A percentile compares a stretch with the other conserved stretches of the same genome.
These are phyloP conservation scores for Mortierella sp. DNA, from an alignment of 371 early-diverging fungal species.

Conservation along the genomic window DNA sequence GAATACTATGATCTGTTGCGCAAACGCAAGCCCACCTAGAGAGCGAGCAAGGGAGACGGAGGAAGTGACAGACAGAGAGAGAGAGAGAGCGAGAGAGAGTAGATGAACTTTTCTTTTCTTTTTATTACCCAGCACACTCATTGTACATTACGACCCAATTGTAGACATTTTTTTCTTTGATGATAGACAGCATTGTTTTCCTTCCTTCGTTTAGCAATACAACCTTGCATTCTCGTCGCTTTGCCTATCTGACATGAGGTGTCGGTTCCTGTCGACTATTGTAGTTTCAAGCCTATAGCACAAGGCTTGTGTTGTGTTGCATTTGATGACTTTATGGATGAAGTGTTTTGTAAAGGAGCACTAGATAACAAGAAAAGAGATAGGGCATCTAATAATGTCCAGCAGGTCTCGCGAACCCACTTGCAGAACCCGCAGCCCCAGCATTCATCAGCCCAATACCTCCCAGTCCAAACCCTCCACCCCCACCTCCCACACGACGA, in stretches of 20 bases:
- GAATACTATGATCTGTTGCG: conserved; percentile 25
- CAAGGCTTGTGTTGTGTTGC: too few species aligned
- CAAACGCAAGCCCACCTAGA: conserved; percentile 35
- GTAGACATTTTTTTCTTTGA: neutral
- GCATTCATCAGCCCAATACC: conserved; percentile 23
- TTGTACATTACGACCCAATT: conserved; percentile 13
- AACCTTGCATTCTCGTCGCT: neutral
- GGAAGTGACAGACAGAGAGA: neutral
- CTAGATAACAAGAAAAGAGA: neutral
- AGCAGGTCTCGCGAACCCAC: conserved; percentile 23
- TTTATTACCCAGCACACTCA: neutral
- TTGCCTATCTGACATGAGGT: neutral
- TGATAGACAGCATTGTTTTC: neutral
- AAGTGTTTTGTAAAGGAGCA: neutral
- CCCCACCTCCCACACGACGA: conserved; percentile 24
- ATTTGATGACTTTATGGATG: neutral
- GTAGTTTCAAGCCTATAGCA: neutral
- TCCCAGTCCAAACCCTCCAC: conserved; percentile 26
- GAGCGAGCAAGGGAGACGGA: neutral
- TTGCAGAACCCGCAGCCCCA: conserved; percentile 13
- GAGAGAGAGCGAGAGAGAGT: neutral
- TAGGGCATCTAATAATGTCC: conserved; percentile 10
- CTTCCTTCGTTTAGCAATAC: neutral
- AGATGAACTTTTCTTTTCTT: neutral
- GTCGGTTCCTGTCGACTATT: neutral